phyloP scores from a whole-genome alignment of 495 filamentous ascomycete species.

The Extremus antarcticus region DNA sequence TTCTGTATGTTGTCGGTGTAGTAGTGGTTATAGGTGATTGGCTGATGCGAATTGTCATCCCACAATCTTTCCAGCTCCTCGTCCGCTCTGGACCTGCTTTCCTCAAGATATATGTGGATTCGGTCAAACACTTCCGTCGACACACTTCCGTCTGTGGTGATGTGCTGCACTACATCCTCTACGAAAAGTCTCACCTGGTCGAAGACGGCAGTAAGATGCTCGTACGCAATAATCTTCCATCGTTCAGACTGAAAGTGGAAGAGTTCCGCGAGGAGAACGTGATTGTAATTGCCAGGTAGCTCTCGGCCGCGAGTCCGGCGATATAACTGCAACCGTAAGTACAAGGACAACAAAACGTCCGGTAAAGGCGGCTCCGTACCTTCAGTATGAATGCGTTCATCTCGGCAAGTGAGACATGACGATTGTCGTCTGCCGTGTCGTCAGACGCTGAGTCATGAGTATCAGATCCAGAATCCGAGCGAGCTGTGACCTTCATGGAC shows the following conservation, averaged over 20 bases:
- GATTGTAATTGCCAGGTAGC: slow-evolving; percentile 43
- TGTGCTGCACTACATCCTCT: neutral
- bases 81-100: neutral
- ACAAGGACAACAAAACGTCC: too few species aligned
- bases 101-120: slow-evolving; percentile 11
- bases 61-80: slow-evolving; percentile 6
- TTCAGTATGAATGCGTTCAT: slow-evolving; percentile 1
- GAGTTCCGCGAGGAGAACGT: slow-evolving; percentile 39
- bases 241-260: slow-evolving; percentile 39
- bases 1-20: slow-evolving; percentile 17
- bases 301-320: slow-evolving; percentile 35
- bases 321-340: slow-evolving; percentile 24
- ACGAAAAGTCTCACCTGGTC: slow-evolving; percentile 15
- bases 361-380: neutral
- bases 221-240: slow-evolving; percentile 32
- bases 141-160: neutral
- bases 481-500: neutral
- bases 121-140: neutral
- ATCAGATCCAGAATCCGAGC: too few species aligned
- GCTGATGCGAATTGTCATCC: slow-evolving; percentile 7
- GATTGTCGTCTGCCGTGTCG: too few species aligned
- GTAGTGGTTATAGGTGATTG: slow-evolving; percentile 22
- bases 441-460: too few species aligned
- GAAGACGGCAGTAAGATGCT: slow-evolving; percentile 19
- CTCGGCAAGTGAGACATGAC: neutral